Evolutionary conservation across 78 protist species (phyloP).

Genomic region (Dictyostelium discoideum): DNA sequence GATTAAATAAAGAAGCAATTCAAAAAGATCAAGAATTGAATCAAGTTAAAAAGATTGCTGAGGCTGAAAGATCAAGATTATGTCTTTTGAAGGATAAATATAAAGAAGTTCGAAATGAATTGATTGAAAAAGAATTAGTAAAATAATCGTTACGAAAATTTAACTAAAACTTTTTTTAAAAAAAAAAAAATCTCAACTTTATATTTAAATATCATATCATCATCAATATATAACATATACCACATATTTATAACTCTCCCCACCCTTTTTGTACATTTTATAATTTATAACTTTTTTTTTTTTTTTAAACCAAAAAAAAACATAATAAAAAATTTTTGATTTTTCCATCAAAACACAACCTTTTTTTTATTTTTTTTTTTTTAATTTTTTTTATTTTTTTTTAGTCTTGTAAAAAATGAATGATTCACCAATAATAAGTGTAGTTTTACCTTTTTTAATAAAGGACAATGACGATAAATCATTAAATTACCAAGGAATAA

Average conservation of each 20-base stretch:
- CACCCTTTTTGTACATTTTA: background rate
- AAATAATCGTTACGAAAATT: background rate
- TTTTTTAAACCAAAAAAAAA: background rate
- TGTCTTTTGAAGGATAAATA: slow-evolving; percentile 44
- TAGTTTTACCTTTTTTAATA: slow-evolving; percentile 57
- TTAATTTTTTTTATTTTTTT: too few relatives aligned
- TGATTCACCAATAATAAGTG: background rate
- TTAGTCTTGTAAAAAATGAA: background rate
- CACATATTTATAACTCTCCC: background rate
- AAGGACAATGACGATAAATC: background rate
- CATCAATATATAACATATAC: background rate
- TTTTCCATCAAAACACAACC: background rate
- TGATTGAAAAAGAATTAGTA: background rate
- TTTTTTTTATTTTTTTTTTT: too few relatives aligned
- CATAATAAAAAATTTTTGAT: too few relatives aligned
- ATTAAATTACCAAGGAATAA: background rate
- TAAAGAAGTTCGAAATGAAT: slow-evolving; percentile 31
- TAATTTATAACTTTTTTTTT: background rate
- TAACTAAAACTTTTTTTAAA: slow-evolving; percentile 11
- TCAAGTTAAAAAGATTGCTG: slow-evolving; percentile 73
- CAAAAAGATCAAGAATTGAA: slow-evolving; percentile 55
- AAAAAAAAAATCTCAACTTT: background rate
- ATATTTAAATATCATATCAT: background rate
- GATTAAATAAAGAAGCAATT: slow-evolving; percentile 3
- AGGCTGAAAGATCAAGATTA: slow-evolving; percentile 63